Evolutionary conservation across 2,329 filamentous ascomycete genomes (phyloP).

Genomic region (Beauveria medogensis): DNA sequence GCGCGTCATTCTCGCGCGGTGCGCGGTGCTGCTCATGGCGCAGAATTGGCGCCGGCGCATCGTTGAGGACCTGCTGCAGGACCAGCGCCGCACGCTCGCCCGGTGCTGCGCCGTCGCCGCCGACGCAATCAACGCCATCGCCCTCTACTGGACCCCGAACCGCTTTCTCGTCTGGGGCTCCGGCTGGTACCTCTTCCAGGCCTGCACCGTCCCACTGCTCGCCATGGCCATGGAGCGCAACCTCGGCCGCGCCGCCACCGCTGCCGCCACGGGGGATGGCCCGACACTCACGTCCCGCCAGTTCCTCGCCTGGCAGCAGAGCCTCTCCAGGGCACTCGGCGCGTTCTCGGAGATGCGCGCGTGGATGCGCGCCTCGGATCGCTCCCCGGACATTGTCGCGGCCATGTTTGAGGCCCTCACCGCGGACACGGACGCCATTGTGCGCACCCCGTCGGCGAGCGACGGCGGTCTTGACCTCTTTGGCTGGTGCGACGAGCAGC

Average conservation of each 20-base stretch:
- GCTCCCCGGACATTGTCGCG: conserved; percentile 20
- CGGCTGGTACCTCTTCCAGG: conserved; percentile 26
- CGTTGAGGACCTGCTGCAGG: conserved; percentile 13
- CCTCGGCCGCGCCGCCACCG: conserved; percentile 9
- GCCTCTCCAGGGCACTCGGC: conserved; percentile 18
- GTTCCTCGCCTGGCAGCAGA: conserved; percentile 17
- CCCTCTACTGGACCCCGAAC: conserved; percentile 25
- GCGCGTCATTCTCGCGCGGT: conserved; percentile 19
- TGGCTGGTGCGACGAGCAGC: conserved; percentile 22
- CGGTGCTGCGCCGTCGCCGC: conserved; percentile 20
- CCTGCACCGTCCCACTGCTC: conserved; percentile 23
- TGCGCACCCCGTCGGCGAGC: conserved; percentile 18
- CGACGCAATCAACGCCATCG: conserved; percentile 24
- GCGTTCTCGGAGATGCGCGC: conserved; percentile 22
- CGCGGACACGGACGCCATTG: conserved; percentile 14
- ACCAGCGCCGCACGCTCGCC: conserved; percentile 18
- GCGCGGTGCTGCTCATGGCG: conserved; percentile 17
- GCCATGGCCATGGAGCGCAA: conserved; percentile 21
- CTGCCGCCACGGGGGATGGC: not conserved
- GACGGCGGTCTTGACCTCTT: conserved; percentile 20
- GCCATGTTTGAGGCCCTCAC: conserved; percentile 21
- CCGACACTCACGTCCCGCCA: not conserved
- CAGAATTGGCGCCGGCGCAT: conserved; percentile 16
- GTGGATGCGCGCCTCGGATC: conserved; percentile 21
- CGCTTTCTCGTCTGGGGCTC: conserved; percentile 25